Conservation (phyloP, 2,329 filamentous ascomycete genomes). For the Fusarium clavum region DNA sequence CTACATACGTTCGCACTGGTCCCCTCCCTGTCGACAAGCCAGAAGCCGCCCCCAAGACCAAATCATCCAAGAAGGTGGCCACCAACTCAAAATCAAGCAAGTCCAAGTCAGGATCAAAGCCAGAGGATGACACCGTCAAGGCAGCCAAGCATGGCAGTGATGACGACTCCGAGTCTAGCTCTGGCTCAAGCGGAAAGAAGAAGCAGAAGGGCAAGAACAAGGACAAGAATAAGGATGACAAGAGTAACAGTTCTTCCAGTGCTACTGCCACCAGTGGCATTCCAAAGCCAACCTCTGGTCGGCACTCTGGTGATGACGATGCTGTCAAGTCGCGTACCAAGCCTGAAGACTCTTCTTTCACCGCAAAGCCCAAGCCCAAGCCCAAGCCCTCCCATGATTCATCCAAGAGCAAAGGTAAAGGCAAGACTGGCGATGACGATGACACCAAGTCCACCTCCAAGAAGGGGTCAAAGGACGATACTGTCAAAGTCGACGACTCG, state of each 20-base stretch:
- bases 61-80: background rate
- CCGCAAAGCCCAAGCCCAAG: background rate
- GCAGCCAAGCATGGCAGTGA: background rate
- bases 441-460: background rate
- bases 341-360: background rate
- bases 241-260: background rate
- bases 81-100: background rate
- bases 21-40: background rate
- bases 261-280: background rate
- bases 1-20: background rate
- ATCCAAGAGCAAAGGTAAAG: background rate
- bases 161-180: background rate
- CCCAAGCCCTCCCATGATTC: background rate
- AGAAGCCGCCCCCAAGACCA: background rate
- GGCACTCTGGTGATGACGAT: background rate
- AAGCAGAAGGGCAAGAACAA: slow-evolving; percentile 14
- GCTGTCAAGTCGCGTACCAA: background rate
- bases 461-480: background rate
- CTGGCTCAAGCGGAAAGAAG: background rate
- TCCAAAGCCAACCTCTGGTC: background rate
- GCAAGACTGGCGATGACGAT: background rate
- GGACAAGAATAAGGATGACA: background rate
- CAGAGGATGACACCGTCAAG: background rate
- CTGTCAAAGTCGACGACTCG: background rate
- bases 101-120: background rate